Percentiles rank a stretch among this genome's conserved stretches.
phyloP scores from a whole-genome alignment of 345 rosid species.

The Citrus maxima region DNA sequence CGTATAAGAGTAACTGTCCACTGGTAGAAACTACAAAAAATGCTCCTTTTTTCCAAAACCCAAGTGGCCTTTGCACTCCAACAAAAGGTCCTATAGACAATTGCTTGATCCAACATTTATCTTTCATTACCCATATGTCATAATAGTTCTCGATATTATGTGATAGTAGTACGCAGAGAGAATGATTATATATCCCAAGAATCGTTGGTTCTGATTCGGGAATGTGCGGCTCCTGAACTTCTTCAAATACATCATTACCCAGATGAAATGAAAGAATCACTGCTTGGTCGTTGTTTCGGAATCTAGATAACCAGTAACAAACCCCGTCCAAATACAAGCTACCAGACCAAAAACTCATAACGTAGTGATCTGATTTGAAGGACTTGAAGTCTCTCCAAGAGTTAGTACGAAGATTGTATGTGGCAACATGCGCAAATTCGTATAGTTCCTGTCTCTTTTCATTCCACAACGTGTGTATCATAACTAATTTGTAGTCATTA shows the following conservation, averaged over 20 bases:
- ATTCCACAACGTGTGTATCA: too few relatives aligned
- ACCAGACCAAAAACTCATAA: background rate
- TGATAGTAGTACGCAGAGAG: background rate
- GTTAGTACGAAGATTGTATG: too few relatives aligned
- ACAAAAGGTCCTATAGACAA: too few relatives aligned
- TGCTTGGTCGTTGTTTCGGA: too few relatives aligned
- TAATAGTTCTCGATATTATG: too few relatives aligned
- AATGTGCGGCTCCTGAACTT: background rate
- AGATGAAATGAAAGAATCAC: background rate
- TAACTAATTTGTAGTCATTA: too few relatives aligned
- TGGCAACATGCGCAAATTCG: too few relatives aligned
- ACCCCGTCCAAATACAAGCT: background rate
- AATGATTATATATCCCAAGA: background rate
- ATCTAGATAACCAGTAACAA: background rate
- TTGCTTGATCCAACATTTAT: too few relatives aligned
- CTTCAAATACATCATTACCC: background rate
- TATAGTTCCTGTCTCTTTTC: too few relatives aligned
- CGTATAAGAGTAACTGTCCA: background rate
- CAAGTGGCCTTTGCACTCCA: background rate
- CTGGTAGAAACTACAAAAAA: too few relatives aligned
- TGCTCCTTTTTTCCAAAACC: background rate
- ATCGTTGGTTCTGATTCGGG: background rate
- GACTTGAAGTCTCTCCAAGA: background rate
- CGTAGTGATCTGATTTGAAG: background rate
- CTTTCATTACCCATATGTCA: too few relatives aligned